Conservation (phyloP, 2,329 filamentous ascomycete genomes). For the Eurotiales sp. region DNA sequence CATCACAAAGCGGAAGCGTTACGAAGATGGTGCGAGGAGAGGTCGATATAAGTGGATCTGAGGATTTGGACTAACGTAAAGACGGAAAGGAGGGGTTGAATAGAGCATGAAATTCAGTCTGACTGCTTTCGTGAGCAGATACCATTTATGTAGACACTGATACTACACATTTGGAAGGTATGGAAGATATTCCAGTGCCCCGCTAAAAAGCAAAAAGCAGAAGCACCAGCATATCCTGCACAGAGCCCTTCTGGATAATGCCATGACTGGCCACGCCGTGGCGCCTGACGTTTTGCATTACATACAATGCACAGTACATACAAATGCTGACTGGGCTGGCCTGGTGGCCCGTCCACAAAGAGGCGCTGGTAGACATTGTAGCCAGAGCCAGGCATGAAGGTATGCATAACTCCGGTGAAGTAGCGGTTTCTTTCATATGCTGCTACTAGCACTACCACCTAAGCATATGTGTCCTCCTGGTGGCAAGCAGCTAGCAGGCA, state of each 20-base stretch:
- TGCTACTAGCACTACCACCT: too few species aligned
- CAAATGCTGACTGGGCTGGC: background rate
- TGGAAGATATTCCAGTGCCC: background rate
- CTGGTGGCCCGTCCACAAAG: background rate
- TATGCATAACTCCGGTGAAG: background rate
- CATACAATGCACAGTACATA: background rate
- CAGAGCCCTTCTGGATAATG: background rate
- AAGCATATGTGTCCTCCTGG: background rate
- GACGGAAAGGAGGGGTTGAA: background rate
- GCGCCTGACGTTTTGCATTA: background rate
- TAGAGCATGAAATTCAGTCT: too few species aligned
- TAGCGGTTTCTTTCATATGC: too few species aligned
- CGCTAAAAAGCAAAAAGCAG: background rate
- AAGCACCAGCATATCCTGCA: too few species aligned
- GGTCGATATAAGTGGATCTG: conserved; percentile 7
- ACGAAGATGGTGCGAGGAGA: conserved; percentile 58
- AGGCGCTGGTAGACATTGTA: background rate
- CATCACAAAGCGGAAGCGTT: conserved; percentile 63
- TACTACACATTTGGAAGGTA: too few species aligned
- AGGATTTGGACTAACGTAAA: background rate
- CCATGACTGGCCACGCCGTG: background rate
- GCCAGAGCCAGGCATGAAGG: background rate
- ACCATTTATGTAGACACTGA: too few species aligned
- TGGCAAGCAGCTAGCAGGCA: too few species aligned
- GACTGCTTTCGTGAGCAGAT: too few species aligned